Conservation (phyloP, 2,329 filamentous ascomycete genomes). For the Fusarium pseudoanthophilum region DNA sequence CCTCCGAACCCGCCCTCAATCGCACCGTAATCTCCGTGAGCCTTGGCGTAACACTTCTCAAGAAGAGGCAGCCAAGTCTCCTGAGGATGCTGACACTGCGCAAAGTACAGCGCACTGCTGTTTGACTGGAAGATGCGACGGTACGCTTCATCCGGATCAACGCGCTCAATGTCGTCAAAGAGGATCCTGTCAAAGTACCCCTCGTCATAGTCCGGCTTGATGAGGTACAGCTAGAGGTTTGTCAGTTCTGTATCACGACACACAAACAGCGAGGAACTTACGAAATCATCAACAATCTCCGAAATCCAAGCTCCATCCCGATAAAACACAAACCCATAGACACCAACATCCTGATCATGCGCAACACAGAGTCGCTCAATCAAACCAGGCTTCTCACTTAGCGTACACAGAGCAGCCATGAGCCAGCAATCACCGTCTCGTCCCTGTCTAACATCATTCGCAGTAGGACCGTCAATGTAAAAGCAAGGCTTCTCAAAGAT, state of each 20-base stretch:
- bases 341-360: slow-evolving; percentile 76
- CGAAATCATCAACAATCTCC: slow-evolving; percentile 67
- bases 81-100: slow-evolving; percentile 77
- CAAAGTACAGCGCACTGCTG: slow-evolving; percentile 79
- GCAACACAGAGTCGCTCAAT: slow-evolving; percentile 81
- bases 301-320: slow-evolving; percentile 80
- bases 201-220: slow-evolving; percentile 71
- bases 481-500: slow-evolving; percentile 83
- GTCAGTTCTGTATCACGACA: not conserved
- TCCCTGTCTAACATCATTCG: slow-evolving; percentile 83
- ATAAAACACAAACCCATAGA: slow-evolving; percentile 88
- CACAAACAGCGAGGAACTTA: slow-evolving; percentile 20
- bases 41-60: slow-evolving; percentile 84
- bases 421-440: slow-evolving; percentile 87
- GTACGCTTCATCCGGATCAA: slow-evolving; percentile 68
- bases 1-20: slow-evolving; percentile 78
- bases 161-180: slow-evolving; percentile 57
- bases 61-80: slow-evolving; percentile 84
- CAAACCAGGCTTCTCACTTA: slow-evolving; percentile 77
- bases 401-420: slow-evolving; percentile 80
- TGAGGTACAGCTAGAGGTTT: slow-evolving; percentile 58
- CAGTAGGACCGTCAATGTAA: slow-evolving; percentile 79
- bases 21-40: slow-evolving; percentile 80
- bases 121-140: slow-evolving; percentile 78
- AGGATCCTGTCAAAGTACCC: slow-evolving; percentile 58